Evolutionary conservation across 2,329 filamentous ascomycete species (phyloP).

Genomic region (Claviceps humidiphila): DNA sequence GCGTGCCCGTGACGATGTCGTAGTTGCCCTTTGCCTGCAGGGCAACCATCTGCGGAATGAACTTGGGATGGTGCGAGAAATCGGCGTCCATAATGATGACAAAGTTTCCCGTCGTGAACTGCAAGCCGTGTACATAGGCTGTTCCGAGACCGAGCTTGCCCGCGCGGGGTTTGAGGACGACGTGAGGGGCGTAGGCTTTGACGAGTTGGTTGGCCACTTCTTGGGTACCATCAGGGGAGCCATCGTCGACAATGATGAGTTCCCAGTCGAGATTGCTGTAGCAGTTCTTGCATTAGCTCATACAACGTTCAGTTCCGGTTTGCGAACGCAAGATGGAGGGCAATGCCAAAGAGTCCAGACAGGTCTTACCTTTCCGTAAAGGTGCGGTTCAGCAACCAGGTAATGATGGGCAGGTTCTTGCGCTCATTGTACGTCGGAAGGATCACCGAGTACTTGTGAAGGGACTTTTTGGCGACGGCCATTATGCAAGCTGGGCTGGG

Average conservation of each 20-base stretch:
- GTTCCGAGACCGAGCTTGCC: conserved; percentile 97
- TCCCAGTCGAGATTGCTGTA: conserved; percentile 86
- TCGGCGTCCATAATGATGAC: conserved; percentile 99
- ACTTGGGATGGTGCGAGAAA: conserved; percentile 98
- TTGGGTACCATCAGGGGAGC: conserved; percentile 90
- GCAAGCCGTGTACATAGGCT: conserved; percentile 86
- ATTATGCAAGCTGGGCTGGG: conserved; percentile 19
- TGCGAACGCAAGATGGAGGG: background rate
- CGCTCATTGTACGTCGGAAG: conserved; percentile 98
- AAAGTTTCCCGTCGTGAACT: conserved; percentile 83
- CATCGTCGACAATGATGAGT: conserved; percentile 95
- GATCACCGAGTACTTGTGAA: conserved; percentile 88
- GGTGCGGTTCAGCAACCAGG: conserved; percentile 84
- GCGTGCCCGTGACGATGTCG: conserved; percentile 93
- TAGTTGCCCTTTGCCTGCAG: conserved; percentile 65
- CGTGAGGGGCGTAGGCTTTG: conserved; percentile 66
- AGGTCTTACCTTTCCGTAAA: conserved; percentile 68
- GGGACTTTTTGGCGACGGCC: conserved; percentile 29
- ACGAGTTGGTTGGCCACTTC: conserved; percentile 82
- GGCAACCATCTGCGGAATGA: conserved; percentile 87
- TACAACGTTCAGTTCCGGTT: background rate
- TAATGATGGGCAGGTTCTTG: conserved; percentile 88
- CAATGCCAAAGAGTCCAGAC: background rate
- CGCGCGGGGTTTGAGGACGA: conserved; percentile 73
- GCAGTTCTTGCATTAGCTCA: background rate